A percentile compares a stretch with the other conserved stretches of the same genome.
phyloP scores from a whole-genome alignment of 495 filamentous ascomycete genomes.

The Aspergillus biplanus region DNA sequence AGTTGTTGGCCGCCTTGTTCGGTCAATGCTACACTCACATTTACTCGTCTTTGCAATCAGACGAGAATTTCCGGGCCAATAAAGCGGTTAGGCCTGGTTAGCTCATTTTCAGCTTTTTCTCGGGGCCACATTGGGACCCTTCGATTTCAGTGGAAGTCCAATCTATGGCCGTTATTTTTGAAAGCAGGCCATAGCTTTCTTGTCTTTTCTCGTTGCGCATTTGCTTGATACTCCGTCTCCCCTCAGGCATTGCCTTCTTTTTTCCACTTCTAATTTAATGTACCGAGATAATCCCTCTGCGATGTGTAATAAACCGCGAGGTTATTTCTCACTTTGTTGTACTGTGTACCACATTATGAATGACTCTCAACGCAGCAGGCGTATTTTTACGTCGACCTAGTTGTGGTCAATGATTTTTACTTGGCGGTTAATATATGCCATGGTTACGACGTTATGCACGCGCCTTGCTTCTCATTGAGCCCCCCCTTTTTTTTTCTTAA shows the following conservation, averaged over 20 bases:
- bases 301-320: conserved; percentile 53
- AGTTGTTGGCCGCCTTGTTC: too few species aligned
- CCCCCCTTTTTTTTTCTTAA: conserved; percentile 6
- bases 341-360: conserved; percentile 11
- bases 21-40: not conserved
- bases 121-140: not conserved
- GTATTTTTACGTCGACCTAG: not conserved
- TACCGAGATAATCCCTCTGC: conserved; percentile 30
- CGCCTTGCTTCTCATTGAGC: not conserved
- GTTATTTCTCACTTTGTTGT: conserved; percentile 12
- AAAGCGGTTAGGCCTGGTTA: not conserved
- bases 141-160: not conserved
- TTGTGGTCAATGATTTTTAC: conserved; percentile 12
- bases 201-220: not conserved
- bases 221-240: not conserved
- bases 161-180: conserved; percentile 2
- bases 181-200: conserved; percentile 1
- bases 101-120: not conserved
- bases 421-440: not conserved
- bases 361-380: conserved; percentile 2
- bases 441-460: conserved; percentile 15
- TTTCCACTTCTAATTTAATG: conserved; percentile 14
- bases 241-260: not conserved
- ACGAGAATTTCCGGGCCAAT: not conserved
- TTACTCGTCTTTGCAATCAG: not conserved